phyloP scores from a whole-genome alignment of 2,329 filamentous ascomycete species.

The Tolypocladium guangdongense region DNA sequence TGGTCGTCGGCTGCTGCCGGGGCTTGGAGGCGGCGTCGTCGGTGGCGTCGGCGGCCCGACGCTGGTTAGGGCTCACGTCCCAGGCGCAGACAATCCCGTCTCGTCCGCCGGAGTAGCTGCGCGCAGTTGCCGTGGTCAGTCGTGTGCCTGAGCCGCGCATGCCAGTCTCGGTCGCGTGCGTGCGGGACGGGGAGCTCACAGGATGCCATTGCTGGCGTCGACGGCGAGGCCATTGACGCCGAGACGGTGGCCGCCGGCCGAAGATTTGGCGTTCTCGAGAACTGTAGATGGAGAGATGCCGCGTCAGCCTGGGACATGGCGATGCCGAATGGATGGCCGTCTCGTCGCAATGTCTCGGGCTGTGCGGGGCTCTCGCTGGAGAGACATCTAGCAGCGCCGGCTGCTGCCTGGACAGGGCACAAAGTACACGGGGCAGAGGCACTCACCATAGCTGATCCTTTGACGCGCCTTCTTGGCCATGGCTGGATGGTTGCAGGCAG shows the following conservation, averaged over 20 bases:
- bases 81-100: constrained; percentile 95
- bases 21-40: constrained; percentile 17
- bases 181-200: constrained; percentile 47
- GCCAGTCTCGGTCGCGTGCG: neutral
- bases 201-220: constrained; percentile 69
- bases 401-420: neutral
- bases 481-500: constrained; percentile 5
- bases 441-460: constrained; percentile 57
- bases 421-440: neutral
- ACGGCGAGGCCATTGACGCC: constrained; percentile 92
- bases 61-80: constrained; percentile 69
- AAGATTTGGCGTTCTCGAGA: constrained; percentile 47
- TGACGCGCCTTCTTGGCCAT: constrained; percentile 62
- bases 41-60: constrained; percentile 15
- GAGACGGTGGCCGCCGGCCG: constrained; percentile 71
- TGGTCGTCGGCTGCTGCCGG: constrained; percentile 32
- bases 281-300: constrained; percentile 24
- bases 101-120: constrained; percentile 86
- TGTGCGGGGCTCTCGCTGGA: neutral
- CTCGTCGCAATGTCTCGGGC: neutral
- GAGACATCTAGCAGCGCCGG: neutral
- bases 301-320: neutral
- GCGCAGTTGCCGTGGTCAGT: constrained; percentile 5
- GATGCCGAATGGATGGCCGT: neutral
- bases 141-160: neutral